Conservation (phyloP, 2,329 filamentous ascomycete genomes). For the Aureobasidium sp. region DNA sequence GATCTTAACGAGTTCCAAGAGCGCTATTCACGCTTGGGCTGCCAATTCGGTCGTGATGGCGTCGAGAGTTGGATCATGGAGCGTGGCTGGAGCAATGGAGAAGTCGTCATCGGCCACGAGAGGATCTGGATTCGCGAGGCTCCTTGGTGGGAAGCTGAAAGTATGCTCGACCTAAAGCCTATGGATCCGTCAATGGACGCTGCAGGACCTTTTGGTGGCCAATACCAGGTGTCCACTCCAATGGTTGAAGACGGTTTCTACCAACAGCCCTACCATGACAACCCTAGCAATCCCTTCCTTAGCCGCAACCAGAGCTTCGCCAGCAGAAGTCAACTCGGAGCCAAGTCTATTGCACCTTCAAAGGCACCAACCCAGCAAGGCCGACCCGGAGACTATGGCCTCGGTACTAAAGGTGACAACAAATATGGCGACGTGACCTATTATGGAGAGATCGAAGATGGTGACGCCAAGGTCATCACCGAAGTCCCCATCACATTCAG, state of each 20-base stretch:
- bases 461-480: slow-evolving; percentile 67
- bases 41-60: slow-evolving; percentile 81
- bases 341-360: slow-evolving; percentile 49
- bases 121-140: slow-evolving; percentile 91
- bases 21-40: slow-evolving; percentile 76
- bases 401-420: slow-evolving; percentile 78
- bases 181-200: slow-evolving; percentile 48
- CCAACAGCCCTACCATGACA: slow-evolving; percentile 41
- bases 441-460: slow-evolving; percentile 69
- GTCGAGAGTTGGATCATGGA: slow-evolving; percentile 92
- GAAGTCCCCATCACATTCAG: slow-evolving; percentile 56
- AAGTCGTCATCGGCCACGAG: slow-evolving; percentile 84
- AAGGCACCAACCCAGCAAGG: slow-evolving; percentile 48
- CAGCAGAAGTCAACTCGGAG: slow-evolving; percentile 36
- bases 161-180: slow-evolving; percentile 84
- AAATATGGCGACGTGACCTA: slow-evolving; percentile 62
- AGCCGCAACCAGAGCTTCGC: slow-evolving; percentile 42
- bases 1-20: slow-evolving; percentile 86
- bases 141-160: slow-evolving; percentile 97
- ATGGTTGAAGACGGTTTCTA: slow-evolving; percentile 59
- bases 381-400: slow-evolving; percentile 72
- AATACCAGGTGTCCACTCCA: slow-evolving; percentile 58
- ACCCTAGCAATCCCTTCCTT: slow-evolving; percentile 44
- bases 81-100: slow-evolving; percentile 95
- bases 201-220: slow-evolving; percentile 59